These are phyloP conservation scores for Phyllosticta citribraziliensis DNA, from an alignment of 2,329 filamentous ascomycete genomes.

Conservation along the genomic window DNA sequence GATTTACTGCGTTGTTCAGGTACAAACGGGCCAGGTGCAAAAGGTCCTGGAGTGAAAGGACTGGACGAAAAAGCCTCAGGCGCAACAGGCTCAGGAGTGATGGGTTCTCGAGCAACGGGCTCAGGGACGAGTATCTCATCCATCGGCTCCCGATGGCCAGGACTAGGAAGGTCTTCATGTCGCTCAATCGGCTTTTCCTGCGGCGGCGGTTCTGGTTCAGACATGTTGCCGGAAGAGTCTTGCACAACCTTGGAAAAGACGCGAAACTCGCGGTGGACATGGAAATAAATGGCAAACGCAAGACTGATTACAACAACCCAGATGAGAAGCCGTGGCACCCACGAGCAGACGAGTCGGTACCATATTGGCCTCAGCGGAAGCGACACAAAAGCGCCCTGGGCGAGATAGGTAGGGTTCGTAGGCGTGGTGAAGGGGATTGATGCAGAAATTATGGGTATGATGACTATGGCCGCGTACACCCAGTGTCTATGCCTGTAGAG, in stretches of 20 bases:
- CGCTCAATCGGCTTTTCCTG: background rate
- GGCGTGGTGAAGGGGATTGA: conserved; percentile 53
- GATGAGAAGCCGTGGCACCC: conserved; percentile 65
- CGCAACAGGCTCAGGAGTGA: background rate
- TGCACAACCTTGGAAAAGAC: background rate
- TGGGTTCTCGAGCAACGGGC: background rate
- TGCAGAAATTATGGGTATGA: conserved; percentile 51
- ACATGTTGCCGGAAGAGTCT: background rate
- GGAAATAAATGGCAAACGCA: conserved; percentile 60
- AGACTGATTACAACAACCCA: conserved; percentile 53
- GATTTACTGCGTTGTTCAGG: background rate
- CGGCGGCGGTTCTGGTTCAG: background rate
- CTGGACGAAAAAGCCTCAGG: background rate
- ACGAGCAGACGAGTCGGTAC: conserved; percentile 58
- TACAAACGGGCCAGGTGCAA: background rate
- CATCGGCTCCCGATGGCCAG: background rate
- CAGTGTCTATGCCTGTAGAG: conserved; percentile 57
- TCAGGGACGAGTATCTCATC: background rate
- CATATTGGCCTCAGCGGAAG: conserved; percentile 57
- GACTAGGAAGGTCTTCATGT: background rate
- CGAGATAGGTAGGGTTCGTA: conserved; percentile 44
- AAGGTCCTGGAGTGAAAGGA: background rate
- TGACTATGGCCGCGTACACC: conserved; percentile 48
- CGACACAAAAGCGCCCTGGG: conserved; percentile 59
- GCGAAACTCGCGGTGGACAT: conserved; percentile 22